A percentile compares a stretch with the other conserved stretches of the same genome.
Evolutionary conservation across 148 eudicot genomes (phyloP).

Genomic region (Heliamphora exappendiculata): DNA sequence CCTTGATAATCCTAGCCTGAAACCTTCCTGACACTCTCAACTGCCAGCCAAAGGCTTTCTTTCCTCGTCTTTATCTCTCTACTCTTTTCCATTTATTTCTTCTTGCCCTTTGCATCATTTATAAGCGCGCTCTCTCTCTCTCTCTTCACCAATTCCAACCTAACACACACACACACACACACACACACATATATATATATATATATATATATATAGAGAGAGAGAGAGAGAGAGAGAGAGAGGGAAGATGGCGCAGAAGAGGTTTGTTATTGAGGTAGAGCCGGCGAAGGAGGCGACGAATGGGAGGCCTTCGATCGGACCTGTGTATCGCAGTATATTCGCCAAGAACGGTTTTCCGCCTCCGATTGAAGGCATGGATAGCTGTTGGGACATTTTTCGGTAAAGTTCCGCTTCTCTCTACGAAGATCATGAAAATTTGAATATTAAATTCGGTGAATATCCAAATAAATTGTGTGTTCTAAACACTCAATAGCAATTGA

Average conservation of each 20-base stretch:
- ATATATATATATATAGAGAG: not conserved
- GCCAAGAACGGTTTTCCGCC: slow-evolving; percentile 75
- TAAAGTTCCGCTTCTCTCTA: slow-evolving; percentile 6
- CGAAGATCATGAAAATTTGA: not conserved
- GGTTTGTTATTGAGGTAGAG: slow-evolving; percentile 55
- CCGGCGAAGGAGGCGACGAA: slow-evolving; percentile 44
- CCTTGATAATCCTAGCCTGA: no score
- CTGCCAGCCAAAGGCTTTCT: no score
- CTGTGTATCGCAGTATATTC: slow-evolving; percentile 65
- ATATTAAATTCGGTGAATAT: not conserved
- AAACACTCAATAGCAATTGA: not conserved
- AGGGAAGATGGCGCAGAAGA: slow-evolving; percentile 37
- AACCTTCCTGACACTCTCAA: no score
- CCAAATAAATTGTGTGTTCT: not conserved
- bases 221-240: slow-evolving; percentile 14
- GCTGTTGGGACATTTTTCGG: slow-evolving; percentile 97
- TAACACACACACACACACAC: not conserved
- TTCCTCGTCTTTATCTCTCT: no score
- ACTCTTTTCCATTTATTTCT: no score
- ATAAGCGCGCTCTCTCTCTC: not conserved
- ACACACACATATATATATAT: not conserved
- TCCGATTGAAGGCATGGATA: slow-evolving; percentile 54
- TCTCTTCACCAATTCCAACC: not conserved
- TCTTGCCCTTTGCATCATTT: no score
- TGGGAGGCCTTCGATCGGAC: slow-evolving; percentile 61